Conservation (phyloP, 331 rosid genomes). For the Arachis monticola region DNA sequence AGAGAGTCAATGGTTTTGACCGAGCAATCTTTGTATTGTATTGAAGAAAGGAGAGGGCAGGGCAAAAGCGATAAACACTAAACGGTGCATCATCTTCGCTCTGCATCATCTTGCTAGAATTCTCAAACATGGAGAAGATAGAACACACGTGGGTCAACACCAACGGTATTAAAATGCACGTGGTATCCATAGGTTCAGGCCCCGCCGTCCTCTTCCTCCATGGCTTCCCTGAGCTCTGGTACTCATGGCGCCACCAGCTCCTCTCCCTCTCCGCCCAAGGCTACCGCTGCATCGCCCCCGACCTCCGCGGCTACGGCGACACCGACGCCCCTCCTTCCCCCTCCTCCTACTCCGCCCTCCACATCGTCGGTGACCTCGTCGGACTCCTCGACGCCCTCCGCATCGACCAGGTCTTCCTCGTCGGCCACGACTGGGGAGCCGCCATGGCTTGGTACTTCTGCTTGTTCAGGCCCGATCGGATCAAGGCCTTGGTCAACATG, state of each 20-base stretch:
- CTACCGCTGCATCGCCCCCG: conserved; percentile 74
- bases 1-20: too few species aligned
- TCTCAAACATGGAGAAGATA: conserved; percentile 58
- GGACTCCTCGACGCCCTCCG: conserved; percentile 70
- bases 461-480: conserved; percentile 64
- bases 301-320: conserved; percentile 82
- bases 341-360: conserved; percentile 56
- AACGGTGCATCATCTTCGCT: too few species aligned
- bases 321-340: conserved; percentile 62
- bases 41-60: too few species aligned
- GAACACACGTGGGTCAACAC: conserved; percentile 61
- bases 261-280: conserved; percentile 62
- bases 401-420: conserved; percentile 67
- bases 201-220: conserved; percentile 67
- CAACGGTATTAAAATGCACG: conserved; percentile 69
- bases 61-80: too few species aligned
- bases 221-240: conserved; percentile 90
- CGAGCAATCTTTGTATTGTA: too few species aligned
- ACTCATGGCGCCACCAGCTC: conserved; percentile 84
- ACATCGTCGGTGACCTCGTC: conserved; percentile 67
- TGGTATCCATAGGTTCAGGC: conserved; percentile 71
- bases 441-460: conserved; percentile 68
- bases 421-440: conserved; percentile 87
- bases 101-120: too few species aligned
- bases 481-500: conserved; percentile 72